Base-by-base conservation (phyloP, 1,139 yeast genomes). In the Yamadazyma jaroonii region DNA sequence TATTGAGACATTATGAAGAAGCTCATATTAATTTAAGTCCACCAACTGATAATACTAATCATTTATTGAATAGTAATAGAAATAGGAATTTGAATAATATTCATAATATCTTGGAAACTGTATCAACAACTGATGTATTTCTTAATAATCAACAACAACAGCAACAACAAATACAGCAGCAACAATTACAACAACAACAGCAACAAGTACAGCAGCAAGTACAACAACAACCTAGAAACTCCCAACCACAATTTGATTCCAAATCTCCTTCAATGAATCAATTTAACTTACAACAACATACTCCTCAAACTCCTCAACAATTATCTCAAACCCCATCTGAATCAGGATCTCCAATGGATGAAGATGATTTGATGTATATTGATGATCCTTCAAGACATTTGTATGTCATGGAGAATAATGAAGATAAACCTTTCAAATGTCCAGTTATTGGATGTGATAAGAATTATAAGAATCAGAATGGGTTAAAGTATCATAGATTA, bases 401-500 rank as follows among this genome's bases (percentile, higher is more conserved):
- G 42, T 90, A 90, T 57, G 96, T 89, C 31, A 82, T 87, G 73
- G 97, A 90, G 61, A 84, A 84, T 47, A 92, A 86, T 44, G 96
- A 89, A 52, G 88, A 88, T 58, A 84, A 92, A 61, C 98, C 99
- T 15, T 92, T 85, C 69, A 89, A 85, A 60, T 92, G 99, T 66
- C 98, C 97, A 0, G 98, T 92, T 29, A 86, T 89, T 55, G 98
- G 98, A 6, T 92, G 99, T 64, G 97, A 90, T 53, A 92, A 92
- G 70, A 90, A 94, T 26, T 92, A 92, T 64, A 92, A 92, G 69
- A 92, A 92, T 62, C 98, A 92, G 64, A 92, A 92, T 57, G 99
- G 99, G 10, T 74, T 92, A 56, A 92, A 92, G 61, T 92, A 92
- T 63, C 99, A 92, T 64, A 77, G 96, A 48, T 70, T 87, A 48